A percentile compares a stretch with the other conserved stretches of the same genome.
phyloP scores from a whole-genome alignment of 2,329 filamentous ascomycete species.

The Colletotrichum sp. region DNA sequence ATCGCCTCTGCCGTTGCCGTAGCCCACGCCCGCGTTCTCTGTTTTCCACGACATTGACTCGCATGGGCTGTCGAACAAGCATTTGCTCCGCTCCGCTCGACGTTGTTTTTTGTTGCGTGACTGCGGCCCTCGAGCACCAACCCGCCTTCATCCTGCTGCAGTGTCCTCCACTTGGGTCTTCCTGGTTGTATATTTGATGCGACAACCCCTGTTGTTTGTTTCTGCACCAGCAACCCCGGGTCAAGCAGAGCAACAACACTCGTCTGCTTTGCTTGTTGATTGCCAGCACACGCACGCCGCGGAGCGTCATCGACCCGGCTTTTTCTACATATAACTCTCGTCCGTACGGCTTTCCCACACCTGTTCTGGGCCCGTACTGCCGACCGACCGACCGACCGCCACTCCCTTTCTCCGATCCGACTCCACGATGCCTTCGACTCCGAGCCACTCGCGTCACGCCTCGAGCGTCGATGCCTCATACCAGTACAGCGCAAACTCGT shows the following conservation, averaged over 20 bases:
- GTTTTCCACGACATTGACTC: background rate
- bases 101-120: slow-evolving; percentile 3
- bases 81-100: slow-evolving; percentile 1
- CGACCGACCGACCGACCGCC: background rate
- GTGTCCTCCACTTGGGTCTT: slow-evolving; percentile 2
- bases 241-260: slow-evolving; percentile 15
- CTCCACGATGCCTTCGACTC: slow-evolving; percentile 51
- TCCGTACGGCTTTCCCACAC: background rate
- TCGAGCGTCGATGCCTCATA: slow-evolving; percentile 54
- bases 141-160: background rate
- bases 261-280: background rate
- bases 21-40: background rate
- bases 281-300: background rate
- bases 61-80: background rate
- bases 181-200: slow-evolving; percentile 24
- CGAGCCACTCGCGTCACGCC: slow-evolving; percentile 63
- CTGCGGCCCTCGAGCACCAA: background rate
- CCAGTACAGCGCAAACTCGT: slow-evolving; percentile 43
- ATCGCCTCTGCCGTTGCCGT: background rate
- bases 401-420: background rate
- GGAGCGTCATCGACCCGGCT: background rate
- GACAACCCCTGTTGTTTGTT: slow-evolving; percentile 20
- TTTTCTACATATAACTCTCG: background rate
- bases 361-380: background rate
- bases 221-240: slow-evolving; percentile 22